Evolutionary conservation across 164 flowering plant genomes (phyloP), one percentile per base, ranked within the genome.

Genomic region (Annona cherimola): DNA sequence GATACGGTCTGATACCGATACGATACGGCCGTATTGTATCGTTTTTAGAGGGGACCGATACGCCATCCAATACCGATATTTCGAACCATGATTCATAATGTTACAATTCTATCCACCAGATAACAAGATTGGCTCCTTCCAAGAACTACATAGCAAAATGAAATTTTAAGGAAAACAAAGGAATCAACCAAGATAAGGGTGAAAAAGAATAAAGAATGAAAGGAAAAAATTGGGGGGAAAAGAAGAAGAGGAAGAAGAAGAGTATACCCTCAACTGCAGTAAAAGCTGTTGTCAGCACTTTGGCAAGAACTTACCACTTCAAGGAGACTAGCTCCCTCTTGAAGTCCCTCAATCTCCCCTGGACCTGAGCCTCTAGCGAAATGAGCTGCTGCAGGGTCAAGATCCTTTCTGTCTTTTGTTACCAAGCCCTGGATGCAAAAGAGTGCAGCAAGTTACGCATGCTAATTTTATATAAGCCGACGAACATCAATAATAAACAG

Each of bases 301-400:
- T 26, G 35, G 43, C 14, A 66, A 74, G 59, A 41, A 68, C 46
- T 82, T 89, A 96, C 99, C 91, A 96, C 99, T 89, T 96, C 97
- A 71, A 84, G 40, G 45, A 96, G 88, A 81, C 82, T 81, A 69
- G 98, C 89, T 45, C 98, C 99, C 79, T 96, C 98, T 57, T 78
- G 71, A 57, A 96, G 96, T 46, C 95, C 94, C 62, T 83, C 85
- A 72, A 79, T 71, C 73, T 89, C 94, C 69, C 79, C 84, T 9
- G 84, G 84, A 69, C 82, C 80, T 81, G 78, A 83, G 43, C 77
- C 80, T 72, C 83, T 73, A 9, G 98, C 95, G 85, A 90, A 93
- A 40, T 89, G 91, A 74, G 86, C 87, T 70, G 97, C 98, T 44
- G 98, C 84, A 16, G 95, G 90, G 82, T 93, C 97, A 72, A 93